Conservation (phyloP, 495 filamentous ascomycete species). For the Recurvomyces mirabilis region DNA sequence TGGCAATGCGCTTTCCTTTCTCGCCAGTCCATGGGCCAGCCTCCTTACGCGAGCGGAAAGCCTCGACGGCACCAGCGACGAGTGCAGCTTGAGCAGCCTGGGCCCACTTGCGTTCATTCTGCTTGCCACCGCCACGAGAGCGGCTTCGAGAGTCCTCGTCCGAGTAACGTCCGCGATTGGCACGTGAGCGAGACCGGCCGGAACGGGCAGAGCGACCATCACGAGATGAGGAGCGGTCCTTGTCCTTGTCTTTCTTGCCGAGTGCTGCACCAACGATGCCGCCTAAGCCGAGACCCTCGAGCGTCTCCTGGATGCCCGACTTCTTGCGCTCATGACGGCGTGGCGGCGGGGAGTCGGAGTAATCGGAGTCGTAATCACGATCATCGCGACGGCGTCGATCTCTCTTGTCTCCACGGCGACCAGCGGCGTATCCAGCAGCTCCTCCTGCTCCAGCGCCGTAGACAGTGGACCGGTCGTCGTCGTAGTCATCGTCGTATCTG, state of each 20-base stretch:
- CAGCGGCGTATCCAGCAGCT: conserved; percentile 25
- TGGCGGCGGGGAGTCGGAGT: conserved; percentile 26
- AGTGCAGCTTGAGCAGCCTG: conserved; percentile 81
- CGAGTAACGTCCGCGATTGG: conserved; percentile 6
- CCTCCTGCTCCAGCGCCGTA: conserved; percentile 19
- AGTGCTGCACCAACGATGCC: conserved; percentile 30
- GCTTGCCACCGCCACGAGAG: conserved; percentile 36
- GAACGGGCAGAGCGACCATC: conserved; percentile 6
- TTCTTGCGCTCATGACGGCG: conserved; percentile 29
- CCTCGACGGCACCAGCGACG: conserved; percentile 75
- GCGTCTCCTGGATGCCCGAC: conserved; percentile 29
- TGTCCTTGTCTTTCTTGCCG: conserved; percentile 23
- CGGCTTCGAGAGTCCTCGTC: conserved; percentile 29
- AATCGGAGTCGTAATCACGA: conserved; percentile 24
- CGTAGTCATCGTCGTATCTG: conserved; percentile 25
- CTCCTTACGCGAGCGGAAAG: conserved; percentile 75
- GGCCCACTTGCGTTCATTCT: conserved; percentile 54
- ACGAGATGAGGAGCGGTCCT: conserved; percentile 10
- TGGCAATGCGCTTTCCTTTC: conserved; percentile 78
- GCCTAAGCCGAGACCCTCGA: conserved; percentile 32
- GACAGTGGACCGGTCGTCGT: conserved; percentile 23
- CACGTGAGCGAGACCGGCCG: conserved; percentile 38
- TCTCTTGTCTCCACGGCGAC: conserved; percentile 8
- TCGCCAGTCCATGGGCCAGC: conserved; percentile 73
- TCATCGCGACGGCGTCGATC: conserved; percentile 19